A percentile compares a stretch with the other conserved stretches of the same genome.
Evolutionary conservation across 2,329 filamentous ascomycete genomes (phyloP).

Genomic region (Colletotrichum salicis): DNA sequence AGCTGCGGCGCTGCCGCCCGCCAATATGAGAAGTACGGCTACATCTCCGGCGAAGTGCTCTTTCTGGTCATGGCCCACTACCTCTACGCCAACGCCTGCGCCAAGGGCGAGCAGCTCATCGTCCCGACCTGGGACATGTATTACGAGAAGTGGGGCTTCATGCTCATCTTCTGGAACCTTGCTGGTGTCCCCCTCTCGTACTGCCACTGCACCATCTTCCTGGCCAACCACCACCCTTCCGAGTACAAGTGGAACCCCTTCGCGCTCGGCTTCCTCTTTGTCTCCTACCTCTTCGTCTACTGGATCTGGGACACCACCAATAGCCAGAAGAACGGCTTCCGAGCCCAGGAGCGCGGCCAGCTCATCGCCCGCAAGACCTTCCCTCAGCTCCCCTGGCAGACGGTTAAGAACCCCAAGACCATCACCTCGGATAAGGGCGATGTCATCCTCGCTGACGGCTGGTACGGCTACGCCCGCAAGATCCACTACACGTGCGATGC

Average conservation of each 20-base stretch:
- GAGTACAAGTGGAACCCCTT: slow-evolving; percentile 81
- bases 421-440: slow-evolving; percentile 80
- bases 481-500: slow-evolving; percentile 81
- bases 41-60: slow-evolving; percentile 83
- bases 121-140: slow-evolving; percentile 96
- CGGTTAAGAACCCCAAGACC: slow-evolving; percentile 80
- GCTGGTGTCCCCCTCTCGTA: slow-evolving; percentile 91
- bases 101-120: slow-evolving; percentile 92
- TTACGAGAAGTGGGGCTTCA: slow-evolving; percentile 96
- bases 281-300: slow-evolving; percentile 83
- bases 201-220: slow-evolving; percentile 92
- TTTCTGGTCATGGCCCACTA: slow-evolving; percentile 92
- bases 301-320: slow-evolving; percentile 94
- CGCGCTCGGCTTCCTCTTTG: slow-evolving; percentile 72
- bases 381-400: slow-evolving; percentile 90
- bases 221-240: slow-evolving; percentile 83
- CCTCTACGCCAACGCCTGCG: slow-evolving; percentile 91
- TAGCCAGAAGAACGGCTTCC: slow-evolving; percentile 93
- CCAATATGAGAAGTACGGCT: slow-evolving; percentile 87
- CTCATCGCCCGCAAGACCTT: slow-evolving; percentile 79
- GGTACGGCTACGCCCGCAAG: slow-evolving; percentile 66
- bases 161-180: slow-evolving; percentile 98
- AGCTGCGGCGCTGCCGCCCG: slow-evolving; percentile 80
- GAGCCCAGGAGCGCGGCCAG: slow-evolving; percentile 80
- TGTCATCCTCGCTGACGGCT: slow-evolving; percentile 84